phyloP scores from a whole-genome alignment of 805 yeast species.

The Schwanniomyces sp. region DNA sequence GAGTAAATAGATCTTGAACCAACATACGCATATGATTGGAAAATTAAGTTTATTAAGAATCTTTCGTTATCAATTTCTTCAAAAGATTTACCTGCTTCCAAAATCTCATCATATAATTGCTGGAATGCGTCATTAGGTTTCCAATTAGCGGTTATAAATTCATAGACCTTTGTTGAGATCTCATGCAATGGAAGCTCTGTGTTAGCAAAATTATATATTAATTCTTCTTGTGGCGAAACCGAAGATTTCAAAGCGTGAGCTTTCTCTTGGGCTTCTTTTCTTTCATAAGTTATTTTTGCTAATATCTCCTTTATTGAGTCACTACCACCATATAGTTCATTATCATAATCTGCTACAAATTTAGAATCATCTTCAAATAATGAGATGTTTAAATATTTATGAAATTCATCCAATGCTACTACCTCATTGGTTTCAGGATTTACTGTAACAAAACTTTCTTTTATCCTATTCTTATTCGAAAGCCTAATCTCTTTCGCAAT shows the following conservation, averaged over 20 bases:
- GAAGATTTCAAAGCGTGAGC: conserved; percentile 10
- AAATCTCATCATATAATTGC: conserved; percentile 30
- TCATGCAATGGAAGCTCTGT: conserved; percentile 37
- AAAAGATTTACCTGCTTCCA: conserved; percentile 15
- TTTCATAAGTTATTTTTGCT: conserved; percentile 21
- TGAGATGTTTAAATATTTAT: conserved; percentile 38
- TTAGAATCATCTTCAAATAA: conserved; percentile 28
- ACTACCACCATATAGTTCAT: conserved; percentile 31
- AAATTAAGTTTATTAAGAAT: conserved; percentile 57
- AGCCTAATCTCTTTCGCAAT: conserved; percentile 82
- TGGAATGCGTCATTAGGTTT: conserved; percentile 36
- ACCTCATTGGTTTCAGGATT: conserved; percentile 30
- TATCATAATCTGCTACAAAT: conserved; percentile 33
- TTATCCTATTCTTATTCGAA: conserved; percentile 71
- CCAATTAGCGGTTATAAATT: conserved; percentile 40
- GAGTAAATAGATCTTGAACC: conserved; percentile 83
- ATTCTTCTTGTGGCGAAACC: conserved; percentile 38
- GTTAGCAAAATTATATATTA: conserved; percentile 34
- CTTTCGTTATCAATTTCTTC: conserved; percentile 22
- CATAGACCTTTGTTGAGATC: conserved; percentile 38
- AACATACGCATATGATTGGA: conserved; percentile 73
- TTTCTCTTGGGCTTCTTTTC: conserved; percentile 16
- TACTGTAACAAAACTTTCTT: conserved; percentile 56
- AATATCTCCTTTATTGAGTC: conserved; percentile 25
- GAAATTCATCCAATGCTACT: conserved; percentile 35